Base-by-base conservation (phyloP, 1,284 basidiomycete genomes). In the Papiliotrema terrestris region DNA sequence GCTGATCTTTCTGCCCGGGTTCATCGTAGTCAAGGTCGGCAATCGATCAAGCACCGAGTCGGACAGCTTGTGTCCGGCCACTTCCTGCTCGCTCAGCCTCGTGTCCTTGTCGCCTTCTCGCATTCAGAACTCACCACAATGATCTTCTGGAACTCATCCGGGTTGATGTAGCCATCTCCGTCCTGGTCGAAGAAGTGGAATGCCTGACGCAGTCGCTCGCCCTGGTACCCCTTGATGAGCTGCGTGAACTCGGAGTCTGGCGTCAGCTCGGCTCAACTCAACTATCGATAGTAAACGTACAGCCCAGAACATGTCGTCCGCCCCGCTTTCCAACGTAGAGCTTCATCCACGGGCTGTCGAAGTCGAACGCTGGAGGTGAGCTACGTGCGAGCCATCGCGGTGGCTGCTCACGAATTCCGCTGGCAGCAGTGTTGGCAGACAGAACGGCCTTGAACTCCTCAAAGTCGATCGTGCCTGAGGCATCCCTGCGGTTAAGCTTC, bases 201-300 rank as follows among this genome's bases (percentile, higher is more conserved):
- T 32, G 91, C 88, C 78, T 97, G 93, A 61, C 93, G 86, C 56
- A 96, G 81, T 46, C 93, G 86, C 77, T 97, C 93, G 67, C 92
- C 93, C 79, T 95, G 93, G 58, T 96, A 83, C 44, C 91, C 93
- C 78, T 95, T 96, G 91, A 97, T 95, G 60, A 97, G 79, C 78
- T 78, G 77, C 36, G 91, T 95, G 78, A 96, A 96, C 78, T 96
- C 92, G 72, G 88, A 87, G 78, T 92, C 89, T 92, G 62, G 38
- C 9, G 45, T 48, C 15, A 65, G 56, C 32, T 39, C 45, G 45
- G 17, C 8, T 15, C 6, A 46, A 15, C 13, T 9, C 22, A 13
- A 14, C 14, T 2, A 9, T 9, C 39, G 8, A 19, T 35, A 6
- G 11, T 13, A n/a, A 6, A 49, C 87, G 70, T 71, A 91, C 92